Evolutionary conservation across 2,329 filamentous ascomycete species (phyloP).

Genomic region (Cladophialophora yegresii): DNA sequence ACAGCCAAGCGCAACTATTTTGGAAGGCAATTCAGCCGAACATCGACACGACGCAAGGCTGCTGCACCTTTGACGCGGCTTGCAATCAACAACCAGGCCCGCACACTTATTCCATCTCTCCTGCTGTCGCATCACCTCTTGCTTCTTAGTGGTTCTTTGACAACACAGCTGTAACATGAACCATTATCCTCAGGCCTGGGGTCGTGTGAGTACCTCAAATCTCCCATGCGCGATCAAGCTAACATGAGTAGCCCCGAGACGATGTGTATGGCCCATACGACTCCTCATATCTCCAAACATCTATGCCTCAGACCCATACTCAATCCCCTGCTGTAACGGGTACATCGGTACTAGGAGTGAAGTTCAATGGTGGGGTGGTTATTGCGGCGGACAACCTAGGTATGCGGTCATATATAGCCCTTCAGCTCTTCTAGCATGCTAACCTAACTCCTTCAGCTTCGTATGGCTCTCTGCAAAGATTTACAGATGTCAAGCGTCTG

Average conservation of each 20-base stretch:
- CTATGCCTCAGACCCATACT: constrained; percentile 77
- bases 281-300: constrained; percentile 72
- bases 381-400: constrained; percentile 96
- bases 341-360: constrained; percentile 90
- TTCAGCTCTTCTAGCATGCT: constrained; percentile 2
- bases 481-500: constrained; percentile 94
- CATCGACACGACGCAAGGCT: constrained; percentile 16
- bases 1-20: not conserved
- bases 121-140: not conserved
- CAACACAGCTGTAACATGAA: constrained; percentile 53
- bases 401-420: constrained; percentile 47
- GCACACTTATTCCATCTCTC: not conserved
- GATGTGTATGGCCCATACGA: constrained; percentile 96
- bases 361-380: constrained; percentile 94
- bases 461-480: constrained; percentile 94
- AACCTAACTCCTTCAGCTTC: constrained; percentile 64
- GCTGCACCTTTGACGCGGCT: constrained; percentile 27
- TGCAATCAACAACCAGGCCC: constrained; percentile 1
- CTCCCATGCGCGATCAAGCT: constrained; percentile 31
- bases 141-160: not conserved
- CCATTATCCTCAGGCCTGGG: constrained; percentile 67
- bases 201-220: constrained; percentile 55
- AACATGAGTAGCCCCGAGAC: constrained; percentile 76
- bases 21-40: constrained; percentile 10
- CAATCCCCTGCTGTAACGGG: constrained; percentile 93